Evolutionary conservation across 2,329 filamentous ascomycete genomes (phyloP).

Genomic region (Cordyceps cicadae): DNA sequence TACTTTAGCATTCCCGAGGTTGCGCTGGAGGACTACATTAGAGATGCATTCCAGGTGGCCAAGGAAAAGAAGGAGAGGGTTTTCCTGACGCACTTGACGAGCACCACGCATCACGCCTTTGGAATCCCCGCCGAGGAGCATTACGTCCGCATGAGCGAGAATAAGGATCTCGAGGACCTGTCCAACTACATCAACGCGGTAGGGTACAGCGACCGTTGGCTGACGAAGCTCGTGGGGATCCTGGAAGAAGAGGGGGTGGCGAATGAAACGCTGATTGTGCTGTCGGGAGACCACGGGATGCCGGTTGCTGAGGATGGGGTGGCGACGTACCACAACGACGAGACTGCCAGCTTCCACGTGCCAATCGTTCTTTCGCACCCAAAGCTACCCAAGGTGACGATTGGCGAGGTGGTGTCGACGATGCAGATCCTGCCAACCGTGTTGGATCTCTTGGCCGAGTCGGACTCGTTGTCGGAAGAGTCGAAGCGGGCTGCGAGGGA

Average conservation of each 20-base stretch:
- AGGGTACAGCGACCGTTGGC: constrained; percentile 26
- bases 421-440: constrained; percentile 28
- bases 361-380: constrained; percentile 27
- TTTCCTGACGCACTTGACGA: constrained; percentile 28
- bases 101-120: constrained; percentile 28
- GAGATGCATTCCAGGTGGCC: constrained; percentile 23
- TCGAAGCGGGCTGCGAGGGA: constrained; percentile 20
- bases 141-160: constrained; percentile 20
- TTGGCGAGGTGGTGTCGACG: constrained; percentile 24
- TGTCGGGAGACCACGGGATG: constrained; percentile 27
- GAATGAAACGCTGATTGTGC: constrained; percentile 25
- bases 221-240: constrained; percentile 23
- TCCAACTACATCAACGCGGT: constrained; percentile 27
- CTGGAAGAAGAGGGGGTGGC: constrained; percentile 26
- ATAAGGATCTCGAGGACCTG: constrained; percentile 23
- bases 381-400: constrained; percentile 22
- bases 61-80: constrained; percentile 23
- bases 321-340: constrained; percentile 26
- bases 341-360: constrained; percentile 25
- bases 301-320: constrained; percentile 25
- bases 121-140: constrained; percentile 21
- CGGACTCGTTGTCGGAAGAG: constrained; percentile 23
- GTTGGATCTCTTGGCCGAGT: constrained; percentile 26
- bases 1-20: constrained; percentile 27
- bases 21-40: constrained; percentile 25